Percentiles rank a stretch among this genome's conserved stretches.
phyloP scores from a whole-genome alignment of 2,329 filamentous ascomycete species.

The Microsporum audouinii region DNA sequence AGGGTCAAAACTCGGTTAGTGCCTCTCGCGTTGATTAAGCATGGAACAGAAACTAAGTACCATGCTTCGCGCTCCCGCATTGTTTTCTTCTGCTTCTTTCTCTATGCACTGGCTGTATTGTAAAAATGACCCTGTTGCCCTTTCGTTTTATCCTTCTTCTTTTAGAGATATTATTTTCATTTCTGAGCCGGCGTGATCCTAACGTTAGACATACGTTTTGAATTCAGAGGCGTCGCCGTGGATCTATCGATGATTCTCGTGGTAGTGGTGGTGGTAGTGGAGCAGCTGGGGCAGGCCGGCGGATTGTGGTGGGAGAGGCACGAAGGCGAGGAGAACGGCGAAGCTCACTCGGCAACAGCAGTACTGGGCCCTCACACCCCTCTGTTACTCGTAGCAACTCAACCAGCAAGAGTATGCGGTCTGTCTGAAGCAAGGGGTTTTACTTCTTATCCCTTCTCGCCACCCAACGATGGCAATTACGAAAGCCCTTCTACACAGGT shows the following conservation, averaged over 20 bases:
- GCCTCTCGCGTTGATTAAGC: slow-evolving; percentile 21
- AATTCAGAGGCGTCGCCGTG: slow-evolving; percentile 38
- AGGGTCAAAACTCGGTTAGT: slow-evolving; percentile 37
- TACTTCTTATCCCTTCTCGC: neutral
- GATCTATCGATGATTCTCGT: slow-evolving; percentile 30
- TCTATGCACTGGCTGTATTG: slow-evolving; percentile 3
- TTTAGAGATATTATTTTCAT: slow-evolving; percentile 29
- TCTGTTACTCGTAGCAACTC: slow-evolving; percentile 34
- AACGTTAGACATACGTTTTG: slow-evolving; percentile 33
- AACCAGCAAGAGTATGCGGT: slow-evolving; percentile 17
- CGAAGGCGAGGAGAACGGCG: slow-evolving; percentile 30
- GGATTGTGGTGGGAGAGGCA: slow-evolving; percentile 30
- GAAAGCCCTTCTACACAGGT: slow-evolving; percentile 1
- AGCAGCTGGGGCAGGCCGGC: slow-evolving; percentile 9
- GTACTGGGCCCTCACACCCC: slow-evolving; percentile 22
- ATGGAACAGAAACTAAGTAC: slow-evolving; percentile 12
- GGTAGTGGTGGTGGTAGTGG: slow-evolving; percentile 13
- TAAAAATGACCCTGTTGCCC: slow-evolving; percentile 9
- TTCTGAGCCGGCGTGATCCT: slow-evolving; percentile 37
- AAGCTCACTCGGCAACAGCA: slow-evolving; percentile 28
- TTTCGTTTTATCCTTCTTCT: slow-evolving; percentile 25
- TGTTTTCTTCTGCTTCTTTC: slow-evolving; percentile 9
- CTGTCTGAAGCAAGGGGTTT: slow-evolving; percentile 6
- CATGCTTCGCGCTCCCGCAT: slow-evolving; percentile 15
- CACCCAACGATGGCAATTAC: neutral